These are phyloP conservation scores for Neurospora crassa DNA, from an alignment of 2,329 filamentous ascomycete species.

Conservation along the genomic window DNA sequence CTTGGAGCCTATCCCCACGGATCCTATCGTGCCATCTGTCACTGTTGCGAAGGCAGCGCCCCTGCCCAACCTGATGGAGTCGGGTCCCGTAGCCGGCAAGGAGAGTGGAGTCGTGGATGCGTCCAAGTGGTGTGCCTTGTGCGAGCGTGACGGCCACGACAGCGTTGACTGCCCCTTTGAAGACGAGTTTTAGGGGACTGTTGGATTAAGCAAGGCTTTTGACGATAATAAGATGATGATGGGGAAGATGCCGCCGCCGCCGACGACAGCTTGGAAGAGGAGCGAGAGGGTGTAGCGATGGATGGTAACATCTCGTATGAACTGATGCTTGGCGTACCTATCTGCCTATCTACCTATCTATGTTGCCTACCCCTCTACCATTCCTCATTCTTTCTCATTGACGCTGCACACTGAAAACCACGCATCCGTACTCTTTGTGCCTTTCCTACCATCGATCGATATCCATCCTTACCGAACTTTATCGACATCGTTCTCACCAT, in stretches of 20 bases:
- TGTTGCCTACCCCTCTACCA: not conserved
- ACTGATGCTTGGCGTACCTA: not conserved
- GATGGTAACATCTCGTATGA: not conserved
- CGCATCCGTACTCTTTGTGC: not conserved
- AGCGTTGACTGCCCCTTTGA: constrained; percentile 93
- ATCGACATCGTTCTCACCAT: not conserved
- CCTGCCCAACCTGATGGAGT: constrained; percentile 53
- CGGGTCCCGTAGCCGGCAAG: constrained; percentile 65
- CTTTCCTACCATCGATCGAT: not conserved
- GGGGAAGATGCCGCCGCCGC: not conserved
- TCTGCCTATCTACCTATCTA: not conserved
- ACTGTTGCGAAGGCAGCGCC: constrained; percentile 28
- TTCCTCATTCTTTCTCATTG: not conserved
- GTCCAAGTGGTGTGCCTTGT: constrained; percentile 93
- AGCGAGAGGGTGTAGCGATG: not conserved
- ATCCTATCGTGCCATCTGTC: constrained; percentile 17
- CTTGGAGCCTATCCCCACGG: constrained; percentile 14
- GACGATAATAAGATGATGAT: not conserved
- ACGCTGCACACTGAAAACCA: not conserved
- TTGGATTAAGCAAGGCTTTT: not conserved
- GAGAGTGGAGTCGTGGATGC: constrained; percentile 69
- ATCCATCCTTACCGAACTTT: not conserved
- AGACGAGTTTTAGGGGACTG: constrained; percentile 54
- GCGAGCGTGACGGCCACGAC: constrained; percentile 91
- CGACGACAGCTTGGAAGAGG: not conserved